A percentile compares a stretch with the other conserved stretches of the same genome.
Evolutionary conservation across 768 basidiomycete genomes (phyloP).

Genomic region (Suillus decipiens): DNA sequence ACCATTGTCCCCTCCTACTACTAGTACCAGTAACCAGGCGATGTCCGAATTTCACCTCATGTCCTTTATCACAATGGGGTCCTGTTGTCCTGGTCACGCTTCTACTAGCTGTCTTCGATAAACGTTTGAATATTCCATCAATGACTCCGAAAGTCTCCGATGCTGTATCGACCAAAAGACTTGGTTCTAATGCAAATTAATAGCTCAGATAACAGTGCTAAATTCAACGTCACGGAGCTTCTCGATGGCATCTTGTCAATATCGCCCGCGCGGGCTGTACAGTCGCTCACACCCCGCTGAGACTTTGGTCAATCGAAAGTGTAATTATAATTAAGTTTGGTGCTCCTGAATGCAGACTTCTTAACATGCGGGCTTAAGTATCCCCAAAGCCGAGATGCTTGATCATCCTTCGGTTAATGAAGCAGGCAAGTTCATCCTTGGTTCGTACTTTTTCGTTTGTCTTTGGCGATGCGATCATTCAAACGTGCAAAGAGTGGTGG

Average conservation of each 20-base stretch:
- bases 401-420: background rate
- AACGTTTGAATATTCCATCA: background rate
- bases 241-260: background rate
- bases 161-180: background rate
- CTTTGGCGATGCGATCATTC: background rate
- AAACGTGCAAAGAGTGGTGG: background rate
- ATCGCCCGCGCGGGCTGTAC: background rate
- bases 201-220: background rate
- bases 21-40: background rate
- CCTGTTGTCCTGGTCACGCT: background rate
- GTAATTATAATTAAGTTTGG: background rate
- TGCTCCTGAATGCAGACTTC: background rate
- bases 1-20: background rate
- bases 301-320: background rate
- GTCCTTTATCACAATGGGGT: background rate
- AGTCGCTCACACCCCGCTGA: background rate
- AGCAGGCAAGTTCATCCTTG: background rate
- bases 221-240: background rate
- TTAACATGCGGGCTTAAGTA: background rate
- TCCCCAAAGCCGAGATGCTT: background rate
- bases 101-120: background rate
- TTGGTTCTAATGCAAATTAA: background rate
- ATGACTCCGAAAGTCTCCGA: background rate
- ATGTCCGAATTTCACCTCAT: background rate
- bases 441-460: background rate